Evolutionary conservation across 441 rosid species (phyloP).

Genomic region (Jatropha podagrica): DNA sequence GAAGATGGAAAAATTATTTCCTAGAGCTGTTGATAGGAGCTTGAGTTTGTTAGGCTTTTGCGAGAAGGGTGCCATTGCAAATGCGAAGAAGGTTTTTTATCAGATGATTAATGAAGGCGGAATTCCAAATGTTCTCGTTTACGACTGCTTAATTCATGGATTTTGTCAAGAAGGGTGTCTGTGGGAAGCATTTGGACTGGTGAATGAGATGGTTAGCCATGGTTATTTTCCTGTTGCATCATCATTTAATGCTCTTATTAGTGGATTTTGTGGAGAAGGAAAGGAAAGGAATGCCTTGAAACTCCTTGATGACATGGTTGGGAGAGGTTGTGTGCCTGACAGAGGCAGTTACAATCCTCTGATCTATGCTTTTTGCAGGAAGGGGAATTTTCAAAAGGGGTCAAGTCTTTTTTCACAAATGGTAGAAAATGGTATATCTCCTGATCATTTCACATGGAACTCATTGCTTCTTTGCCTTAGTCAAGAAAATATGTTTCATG

Average conservation of each 20-base stretch:
- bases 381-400: conserved; percentile 47
- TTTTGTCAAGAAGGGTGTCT: conserved; percentile 47
- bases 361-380: conserved; percentile 45
- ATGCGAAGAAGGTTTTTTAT: conserved; percentile 50
- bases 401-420: conserved; percentile 44
- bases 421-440: conserved; percentile 57
- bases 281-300: conserved; percentile 50
- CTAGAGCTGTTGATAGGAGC: conserved; percentile 65
- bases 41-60: conserved; percentile 55
- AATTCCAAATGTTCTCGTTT: conserved; percentile 47
- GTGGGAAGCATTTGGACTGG: conserved; percentile 51
- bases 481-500: conserved; percentile 30
- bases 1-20: conserved; percentile 67
- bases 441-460: conserved; percentile 58
- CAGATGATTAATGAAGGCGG: conserved; percentile 57
- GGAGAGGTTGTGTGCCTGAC: conserved; percentile 55
- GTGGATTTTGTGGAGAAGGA: conserved; percentile 58
- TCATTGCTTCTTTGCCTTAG: conserved; percentile 45
- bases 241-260: conserved; percentile 54
- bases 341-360: conserved; percentile 45
- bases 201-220: conserved; percentile 54
- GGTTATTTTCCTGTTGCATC: conserved; percentile 52
- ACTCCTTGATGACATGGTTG: conserved; percentile 62
- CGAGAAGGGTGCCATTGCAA: conserved; percentile 44
- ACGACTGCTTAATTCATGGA: conserved; percentile 56